Conservation (phyloP, 768 basidiomycete species). For the Pisolithus tinctorius region DNA sequence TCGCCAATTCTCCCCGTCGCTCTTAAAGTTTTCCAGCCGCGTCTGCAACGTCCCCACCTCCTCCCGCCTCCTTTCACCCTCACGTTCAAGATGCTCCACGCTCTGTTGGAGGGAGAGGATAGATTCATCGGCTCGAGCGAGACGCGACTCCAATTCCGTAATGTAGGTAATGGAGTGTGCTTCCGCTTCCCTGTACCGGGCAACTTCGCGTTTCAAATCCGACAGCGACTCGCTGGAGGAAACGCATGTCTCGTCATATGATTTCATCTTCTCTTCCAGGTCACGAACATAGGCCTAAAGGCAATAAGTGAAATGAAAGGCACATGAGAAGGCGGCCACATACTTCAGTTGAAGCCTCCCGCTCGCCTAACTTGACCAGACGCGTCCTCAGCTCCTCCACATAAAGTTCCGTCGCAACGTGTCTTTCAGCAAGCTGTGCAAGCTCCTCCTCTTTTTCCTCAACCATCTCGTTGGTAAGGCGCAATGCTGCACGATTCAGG, state of each 20-base stretch:
- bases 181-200: conserved; percentile 71
- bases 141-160: conserved; percentile 75
- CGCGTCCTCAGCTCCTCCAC: conserved; percentile 79
- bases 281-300: conserved; percentile 85
- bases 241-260: conserved; percentile 72
- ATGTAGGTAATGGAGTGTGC: conserved; percentile 72
- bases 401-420: conserved; percentile 76
- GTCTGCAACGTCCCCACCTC: conserved; percentile 67
- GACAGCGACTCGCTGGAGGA: conserved; percentile 72
- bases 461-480: conserved; percentile 88
- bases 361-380: conserved; percentile 75
- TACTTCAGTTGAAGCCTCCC: conserved; percentile 91
- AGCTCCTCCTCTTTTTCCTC: conserved; percentile 88
- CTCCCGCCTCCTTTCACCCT: conserved; percentile 64
- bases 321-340: conserved; percentile 12
- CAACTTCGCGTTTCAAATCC: conserved; percentile 80
- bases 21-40: conserved; percentile 60
- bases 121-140: conserved; percentile 74
- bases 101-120: conserved; percentile 59
- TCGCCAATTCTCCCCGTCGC: conserved; percentile 77
- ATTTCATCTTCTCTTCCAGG: conserved; percentile 86
- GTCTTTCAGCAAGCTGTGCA: conserved; percentile 55
- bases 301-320: conserved; percentile 1
- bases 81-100: conserved; percentile 71
- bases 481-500: conserved; percentile 77